Evolutionary conservation across 75 land plant genomes (phyloP).

Genomic region (Pseudotsuga menziesii): DNA sequence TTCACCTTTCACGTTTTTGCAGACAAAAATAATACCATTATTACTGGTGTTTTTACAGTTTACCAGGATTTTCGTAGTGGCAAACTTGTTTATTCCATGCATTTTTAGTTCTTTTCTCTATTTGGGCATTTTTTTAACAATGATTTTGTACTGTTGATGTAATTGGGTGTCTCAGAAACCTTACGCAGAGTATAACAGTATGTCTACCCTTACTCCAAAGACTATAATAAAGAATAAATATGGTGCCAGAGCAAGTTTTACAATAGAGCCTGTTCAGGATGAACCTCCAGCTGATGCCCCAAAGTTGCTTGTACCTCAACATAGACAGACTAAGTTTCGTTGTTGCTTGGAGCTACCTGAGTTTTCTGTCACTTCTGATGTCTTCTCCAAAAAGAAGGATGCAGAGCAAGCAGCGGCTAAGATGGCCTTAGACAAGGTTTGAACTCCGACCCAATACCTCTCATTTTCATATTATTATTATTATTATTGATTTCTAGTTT

Average conservation of each 20-base stretch:
- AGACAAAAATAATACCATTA: no score
- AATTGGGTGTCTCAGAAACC: no score
- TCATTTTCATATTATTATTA: no score
- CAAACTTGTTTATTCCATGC: no score
- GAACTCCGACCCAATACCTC: background rate
- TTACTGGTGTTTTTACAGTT: no score
- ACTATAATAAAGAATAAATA: constrained; percentile 50
- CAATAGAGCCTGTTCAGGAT: constrained; percentile 35
- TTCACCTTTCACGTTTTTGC: no score
- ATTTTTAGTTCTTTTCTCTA: no score
- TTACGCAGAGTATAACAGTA: no score
- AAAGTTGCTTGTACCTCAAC: constrained; percentile 44
- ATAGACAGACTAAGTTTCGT: constrained; percentile 28
- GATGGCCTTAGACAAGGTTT: constrained; percentile 57
- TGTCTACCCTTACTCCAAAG: constrained; percentile 34
- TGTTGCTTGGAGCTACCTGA: constrained; percentile 61
- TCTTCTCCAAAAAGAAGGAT: constrained; percentile 46
- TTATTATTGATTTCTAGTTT: no score
- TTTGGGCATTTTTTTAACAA: no score
- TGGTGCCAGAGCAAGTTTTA: constrained; percentile 33
- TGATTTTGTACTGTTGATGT: no score
- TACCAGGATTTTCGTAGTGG: no score
- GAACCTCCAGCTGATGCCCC: constrained; percentile 26
- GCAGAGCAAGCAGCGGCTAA: constrained; percentile 69
- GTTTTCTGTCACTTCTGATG: constrained; percentile 38